Evolutionary conservation across 1,284 basidiomycete species (phyloP).

Genomic region (Microbotryomycetes sp.): DNA sequence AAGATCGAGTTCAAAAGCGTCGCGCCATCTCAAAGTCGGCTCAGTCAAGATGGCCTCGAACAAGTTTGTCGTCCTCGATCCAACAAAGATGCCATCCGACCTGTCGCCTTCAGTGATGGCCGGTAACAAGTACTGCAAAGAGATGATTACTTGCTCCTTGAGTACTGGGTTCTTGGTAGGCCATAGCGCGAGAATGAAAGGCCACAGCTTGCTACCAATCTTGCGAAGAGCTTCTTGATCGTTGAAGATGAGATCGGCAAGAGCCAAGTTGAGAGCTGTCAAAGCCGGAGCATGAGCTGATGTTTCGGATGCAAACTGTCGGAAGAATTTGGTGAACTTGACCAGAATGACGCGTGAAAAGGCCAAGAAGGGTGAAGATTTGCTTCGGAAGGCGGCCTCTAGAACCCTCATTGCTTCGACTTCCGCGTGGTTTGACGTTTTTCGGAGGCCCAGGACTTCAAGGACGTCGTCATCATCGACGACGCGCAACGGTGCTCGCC

Average conservation of each 20-base stretch:
- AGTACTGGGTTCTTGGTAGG: slow-evolving; percentile 68
- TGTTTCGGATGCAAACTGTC: slow-evolving; percentile 58
- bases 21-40: slow-evolving; percentile 56
- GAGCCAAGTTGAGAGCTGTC: slow-evolving; percentile 57
- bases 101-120: slow-evolving; percentile 47
- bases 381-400: slow-evolving; percentile 28
- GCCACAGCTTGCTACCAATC: slow-evolving; percentile 60
- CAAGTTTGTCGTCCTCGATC: slow-evolving; percentile 33
- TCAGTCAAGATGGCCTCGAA: slow-evolving; percentile 53
- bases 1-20: slow-evolving; percentile 51
- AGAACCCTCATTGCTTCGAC: slow-evolving; percentile 32
- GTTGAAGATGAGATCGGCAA: slow-evolving; percentile 69
- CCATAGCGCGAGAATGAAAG: slow-evolving; percentile 63
- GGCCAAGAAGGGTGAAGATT: slow-evolving; percentile 25
- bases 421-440: slow-evolving; percentile 13
- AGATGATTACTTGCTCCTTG: slow-evolving; percentile 51
- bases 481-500: background rate
- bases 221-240: slow-evolving; percentile 52
- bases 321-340: slow-evolving; percentile 62
- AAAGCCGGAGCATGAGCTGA: slow-evolving; percentile 69
- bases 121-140: slow-evolving; percentile 64
- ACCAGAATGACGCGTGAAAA: slow-evolving; percentile 51
- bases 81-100: background rate
- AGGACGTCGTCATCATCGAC: slow-evolving; percentile 9
- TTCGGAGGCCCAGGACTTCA: background rate